These are phyloP conservation scores for Pestalotiopsis sp. DNA, from an alignment of 2,329 filamentous ascomycete species.

Conservation along the genomic window DNA sequence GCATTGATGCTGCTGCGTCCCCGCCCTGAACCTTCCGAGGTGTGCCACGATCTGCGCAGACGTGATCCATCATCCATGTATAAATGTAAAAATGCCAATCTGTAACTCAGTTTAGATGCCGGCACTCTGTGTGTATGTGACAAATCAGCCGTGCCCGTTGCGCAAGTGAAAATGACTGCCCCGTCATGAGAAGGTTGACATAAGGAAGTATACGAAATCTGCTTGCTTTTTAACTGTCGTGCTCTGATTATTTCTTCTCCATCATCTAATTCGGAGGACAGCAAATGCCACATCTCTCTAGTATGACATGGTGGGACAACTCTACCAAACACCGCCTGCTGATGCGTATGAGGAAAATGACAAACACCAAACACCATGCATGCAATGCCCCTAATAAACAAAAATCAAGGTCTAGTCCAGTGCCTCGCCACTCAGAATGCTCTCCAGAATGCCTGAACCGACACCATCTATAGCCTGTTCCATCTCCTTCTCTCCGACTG, in stretches of 20 bases:
- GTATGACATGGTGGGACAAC: not conserved
- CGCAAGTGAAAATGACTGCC: no score
- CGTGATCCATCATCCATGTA: no score
- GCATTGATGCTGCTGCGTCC: not conserved
- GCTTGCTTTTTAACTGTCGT: not conserved
- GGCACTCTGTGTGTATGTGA: no score
- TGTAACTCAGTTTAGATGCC: no score
- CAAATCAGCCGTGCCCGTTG: no score
- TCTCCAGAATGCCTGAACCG: conserved; percentile 62
- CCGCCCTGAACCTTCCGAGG: not conserved
- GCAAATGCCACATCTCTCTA: not conserved
- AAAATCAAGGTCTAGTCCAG: conserved; percentile 46
- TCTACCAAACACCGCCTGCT: not conserved
- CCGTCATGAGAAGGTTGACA: no score
- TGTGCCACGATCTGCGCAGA: not conserved
- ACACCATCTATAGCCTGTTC: conserved; percentile 67
- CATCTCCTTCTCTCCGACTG: conserved; percentile 79
- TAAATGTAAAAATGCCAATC: no score
- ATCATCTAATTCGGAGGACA: not conserved
- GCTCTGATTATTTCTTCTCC: not conserved
- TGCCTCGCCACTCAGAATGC: conserved; percentile 63
- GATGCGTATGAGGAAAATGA: not conserved
- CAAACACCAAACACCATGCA: conserved; percentile 19
- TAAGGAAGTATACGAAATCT: no score
- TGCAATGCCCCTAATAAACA: conserved; percentile 14